Evolutionary conservation across 345 rosid genomes (phyloP).

Genomic region (Gossypium ekmanianum): DNA sequence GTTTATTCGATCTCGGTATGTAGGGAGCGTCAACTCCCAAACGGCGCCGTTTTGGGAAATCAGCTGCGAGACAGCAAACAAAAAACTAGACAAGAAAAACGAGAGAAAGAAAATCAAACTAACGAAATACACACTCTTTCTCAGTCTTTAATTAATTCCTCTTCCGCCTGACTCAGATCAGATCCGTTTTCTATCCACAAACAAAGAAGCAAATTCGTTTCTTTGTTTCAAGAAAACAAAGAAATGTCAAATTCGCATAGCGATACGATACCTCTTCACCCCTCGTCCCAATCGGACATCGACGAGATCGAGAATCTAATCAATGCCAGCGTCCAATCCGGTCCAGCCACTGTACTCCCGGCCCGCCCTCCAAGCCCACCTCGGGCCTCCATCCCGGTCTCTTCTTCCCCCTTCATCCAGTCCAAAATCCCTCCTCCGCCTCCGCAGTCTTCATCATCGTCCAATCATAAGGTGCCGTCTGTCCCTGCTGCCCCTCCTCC

Average conservation of each 20-base stretch:
- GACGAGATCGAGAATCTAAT: constrained; percentile 99
- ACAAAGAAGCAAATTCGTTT: neutral
- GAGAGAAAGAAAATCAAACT: neutral
- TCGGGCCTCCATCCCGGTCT: constrained; percentile 75
- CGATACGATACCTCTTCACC: constrained; percentile 77
- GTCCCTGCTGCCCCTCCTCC: constrained; percentile 44
- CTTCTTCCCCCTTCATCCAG: constrained; percentile 64
- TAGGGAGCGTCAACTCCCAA: neutral
- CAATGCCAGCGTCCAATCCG: constrained; percentile 65
- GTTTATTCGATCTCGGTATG: neutral
- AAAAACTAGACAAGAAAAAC: neutral
- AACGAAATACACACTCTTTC: neutral
- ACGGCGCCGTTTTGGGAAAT: neutral
- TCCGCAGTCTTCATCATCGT: constrained; percentile 14
- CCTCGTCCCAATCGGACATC: constrained; percentile 95
- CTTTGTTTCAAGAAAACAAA: neutral
- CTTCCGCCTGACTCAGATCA: neutral
- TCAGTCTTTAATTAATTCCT: neutral
- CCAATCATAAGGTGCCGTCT: constrained; percentile 39
- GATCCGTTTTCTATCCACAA: no score
- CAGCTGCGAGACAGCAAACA: neutral
- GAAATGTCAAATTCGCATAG: constrained; percentile 64
- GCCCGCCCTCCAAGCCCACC: constrained; percentile 85
- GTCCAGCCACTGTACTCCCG: constrained; percentile 69
- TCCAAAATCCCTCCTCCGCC: constrained; percentile 59